Conservation (phyloP, 176 grass and related monocot genomes). For the Hordeum vulgare region MorexV3_pseudomolecules_assembly NC_058518.1:512903189-512903688, state of each 20-base stretch:
- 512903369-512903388: background rate
- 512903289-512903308: background rate
- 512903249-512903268: too few relatives aligned
- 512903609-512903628: background rate
- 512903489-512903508: background rate
- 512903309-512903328: background rate
- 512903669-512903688: background rate
- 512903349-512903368: background rate
- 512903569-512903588: slow-evolving; percentile 61
- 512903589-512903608: slow-evolving; percentile 6
- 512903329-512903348: background rate
- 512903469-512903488: slow-evolving; percentile 1
- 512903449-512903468: background rate
- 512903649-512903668: background rate
- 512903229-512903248: too few relatives aligned
- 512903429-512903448: background rate
- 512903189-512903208: too few relatives aligned
- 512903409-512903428: background rate
- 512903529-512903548: background rate
- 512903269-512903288: background rate
- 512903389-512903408: background rate
- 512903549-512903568: background rate
- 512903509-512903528: background rate
- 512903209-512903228: too few relatives aligned
- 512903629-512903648: slow-evolving; percentile 5